Evolutionary conservation across 768 basidiomycete species (phyloP), one percentile per base, ranked within the genome.

Genomic region (Trametopsis cervina): DNA sequence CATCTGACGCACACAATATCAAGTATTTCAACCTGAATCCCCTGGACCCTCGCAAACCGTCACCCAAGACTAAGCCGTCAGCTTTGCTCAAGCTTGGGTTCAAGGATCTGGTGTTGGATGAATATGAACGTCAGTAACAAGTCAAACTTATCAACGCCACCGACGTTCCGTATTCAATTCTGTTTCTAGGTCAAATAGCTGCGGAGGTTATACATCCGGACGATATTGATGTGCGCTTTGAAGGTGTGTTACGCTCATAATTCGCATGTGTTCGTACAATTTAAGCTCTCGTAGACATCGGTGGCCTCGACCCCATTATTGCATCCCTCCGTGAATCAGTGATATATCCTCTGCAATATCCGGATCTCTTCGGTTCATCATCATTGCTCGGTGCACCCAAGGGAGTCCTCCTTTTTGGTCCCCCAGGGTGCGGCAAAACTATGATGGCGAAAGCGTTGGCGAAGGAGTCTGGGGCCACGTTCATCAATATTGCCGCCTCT

Each of bases 391-490:
- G 81, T 4, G 90, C 96, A 4, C 96, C 96, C 0, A 97, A 97
- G 63, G 96, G 96, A 11, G 95, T 97, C 7, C 75, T 98, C 15
- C 77, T 99, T 17, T 95, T 89, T 57, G 96, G 96, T 0, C 96
- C 94, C 36, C 96, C 96, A 1, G 95, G 96, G 4, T 99, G 96
- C 55, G 96, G 96, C 21, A 99, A 99, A 72, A 98, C 96, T 1
- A 94, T 99, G 92, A 76, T 99, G n/a, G 96, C 96, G 1, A 95
- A 95, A 63, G 95, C 95, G 1, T 76, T 99, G 6, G 96, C 96
- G 11, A 96, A 95, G 63, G 94, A 99, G 70, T 91, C 88, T 2
- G 89, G 91, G 15, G 96, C 96, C 5, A 95, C 93, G 0, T 99
- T 99, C 62, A 95, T 97, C 69, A 90, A 90, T 63, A 76, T 90